Conservation (phyloP, 75 land plant species). For the Gnetum montanum region DNA sequence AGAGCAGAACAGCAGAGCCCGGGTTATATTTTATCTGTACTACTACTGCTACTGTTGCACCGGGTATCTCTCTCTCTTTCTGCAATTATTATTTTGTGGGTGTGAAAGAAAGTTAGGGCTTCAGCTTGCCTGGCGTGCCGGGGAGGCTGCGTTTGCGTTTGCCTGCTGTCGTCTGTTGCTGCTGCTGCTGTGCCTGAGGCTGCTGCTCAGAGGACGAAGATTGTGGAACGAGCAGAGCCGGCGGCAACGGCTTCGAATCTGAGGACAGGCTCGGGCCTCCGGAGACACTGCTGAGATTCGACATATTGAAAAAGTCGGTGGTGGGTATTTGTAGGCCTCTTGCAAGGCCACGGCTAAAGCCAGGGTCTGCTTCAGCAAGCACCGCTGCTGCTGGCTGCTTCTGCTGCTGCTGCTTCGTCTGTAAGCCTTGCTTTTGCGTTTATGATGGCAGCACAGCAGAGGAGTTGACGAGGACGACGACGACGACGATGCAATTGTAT, state of each 20-base stretch:
- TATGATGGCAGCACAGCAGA: no score
- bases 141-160: slow-evolving; percentile 47
- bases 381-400: neutral
- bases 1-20: no score
- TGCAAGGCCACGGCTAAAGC: neutral
- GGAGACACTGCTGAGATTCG: slow-evolving; percentile 49
- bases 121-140: slow-evolving; percentile 46
- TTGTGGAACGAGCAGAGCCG: neutral
- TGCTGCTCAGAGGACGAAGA: neutral
- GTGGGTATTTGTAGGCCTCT: neutral
- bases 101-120: no score
- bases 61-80: no score
- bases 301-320: slow-evolving; percentile 8
- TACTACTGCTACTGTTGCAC: no score
- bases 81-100: no score
- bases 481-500: no score
- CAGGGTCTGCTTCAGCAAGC: neutral
- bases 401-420: neutral
- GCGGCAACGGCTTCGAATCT: slow-evolving; percentile 5
- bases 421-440: neutral
- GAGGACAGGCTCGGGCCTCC: slow-evolving; percentile 60
- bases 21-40: no score
- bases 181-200: neutral
- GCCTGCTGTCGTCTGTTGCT: no score
- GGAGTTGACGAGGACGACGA: no score